A percentile compares a stretch with the other conserved stretches of the same genome.
Evolutionary conservation across 345 rosid genomes (phyloP).

Genomic region (Aurinia saxatilis): DNA sequence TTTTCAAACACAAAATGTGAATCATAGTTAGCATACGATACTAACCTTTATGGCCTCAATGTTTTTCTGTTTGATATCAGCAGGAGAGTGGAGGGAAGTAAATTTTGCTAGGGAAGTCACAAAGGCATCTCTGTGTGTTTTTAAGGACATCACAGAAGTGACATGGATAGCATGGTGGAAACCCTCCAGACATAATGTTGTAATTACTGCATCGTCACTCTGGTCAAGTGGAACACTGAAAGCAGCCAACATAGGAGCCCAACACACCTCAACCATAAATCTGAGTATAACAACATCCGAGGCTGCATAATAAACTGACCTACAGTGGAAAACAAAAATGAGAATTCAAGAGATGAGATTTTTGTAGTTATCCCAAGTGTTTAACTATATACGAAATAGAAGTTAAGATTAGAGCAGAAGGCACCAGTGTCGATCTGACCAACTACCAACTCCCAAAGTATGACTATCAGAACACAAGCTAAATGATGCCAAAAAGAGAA

Average conservation of each 20-base stretch:
- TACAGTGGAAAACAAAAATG: constrained; percentile 39
- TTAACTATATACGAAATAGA: background rate
- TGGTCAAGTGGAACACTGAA: constrained; percentile 99
- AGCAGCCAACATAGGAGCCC: constrained; percentile 99
- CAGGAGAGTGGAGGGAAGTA: constrained; percentile 97
- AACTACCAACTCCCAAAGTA: constrained; percentile 1
- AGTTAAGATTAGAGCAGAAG: background rate
- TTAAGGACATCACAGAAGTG: constrained; percentile 98
- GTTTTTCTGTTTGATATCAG: constrained; percentile 92
- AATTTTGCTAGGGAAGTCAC: constrained; percentile 97
- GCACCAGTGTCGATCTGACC: constrained; percentile 1
- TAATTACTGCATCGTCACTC: constrained; percentile 85
- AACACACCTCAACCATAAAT: constrained; percentile 98
- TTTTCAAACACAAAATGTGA: background rate
- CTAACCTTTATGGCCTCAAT: constrained; percentile 87
- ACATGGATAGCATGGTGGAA: constrained; percentile 90
- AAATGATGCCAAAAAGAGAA: constrained; percentile 11
- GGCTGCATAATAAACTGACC: constrained; percentile 99
- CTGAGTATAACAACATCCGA: constrained; percentile 94
- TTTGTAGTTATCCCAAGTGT: background rate
- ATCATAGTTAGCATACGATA: constrained; percentile 11
- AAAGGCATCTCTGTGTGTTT: constrained; percentile 99
- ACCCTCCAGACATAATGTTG: constrained; percentile 91
- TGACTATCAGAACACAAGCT: constrained; percentile 5
- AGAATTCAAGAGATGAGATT: constrained; percentile 19